A percentile compares a stretch with the other conserved stretches of the same genome.
Conservation (phyloP, 2,329 filamentous ascomycete genomes). For the Ophiobolus disseminans region DNA sequence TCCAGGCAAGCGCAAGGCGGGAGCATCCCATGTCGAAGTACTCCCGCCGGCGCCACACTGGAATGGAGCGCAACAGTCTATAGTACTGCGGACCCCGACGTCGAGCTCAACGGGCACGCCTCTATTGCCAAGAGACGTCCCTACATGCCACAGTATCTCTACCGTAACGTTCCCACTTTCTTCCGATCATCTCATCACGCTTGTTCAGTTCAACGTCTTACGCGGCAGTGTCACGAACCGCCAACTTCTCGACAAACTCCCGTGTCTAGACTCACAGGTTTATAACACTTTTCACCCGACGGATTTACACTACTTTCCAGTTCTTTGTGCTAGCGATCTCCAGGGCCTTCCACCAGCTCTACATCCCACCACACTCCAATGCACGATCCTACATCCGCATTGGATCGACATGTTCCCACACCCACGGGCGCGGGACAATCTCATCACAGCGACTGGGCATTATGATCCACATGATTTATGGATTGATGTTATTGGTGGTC, state of each 20-base stretch:
- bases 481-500: constrained; percentile 9
- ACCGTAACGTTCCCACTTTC: constrained; percentile 11
- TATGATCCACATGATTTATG: constrained; percentile 15
- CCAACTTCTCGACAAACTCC: constrained; percentile 15
- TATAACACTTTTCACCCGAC: not conserved
- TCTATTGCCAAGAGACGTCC: not conserved
- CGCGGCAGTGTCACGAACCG: constrained; percentile 45
- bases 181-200: constrained; percentile 43
- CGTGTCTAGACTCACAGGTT: not conserved
- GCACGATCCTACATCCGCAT: constrained; percentile 60
- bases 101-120: too few species aligned
- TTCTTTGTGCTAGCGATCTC: not conserved
- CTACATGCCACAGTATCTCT: not conserved
- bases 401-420: constrained; percentile 64
- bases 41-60: not conserved
- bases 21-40: not conserved
- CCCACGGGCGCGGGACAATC: constrained; percentile 59
- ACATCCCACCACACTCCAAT: constrained; percentile 59
- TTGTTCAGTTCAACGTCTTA: constrained; percentile 50
- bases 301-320: not conserved
- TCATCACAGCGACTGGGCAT: constrained; percentile 46
- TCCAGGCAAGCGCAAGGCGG: not conserved
- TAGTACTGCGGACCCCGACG: too few species aligned
- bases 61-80: not conserved
- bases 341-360: constrained; percentile 35